Percentiles rank a stretch among this genome's conserved stretches.
These are phyloP conservation scores for Psilocybe sp. DNA, from an alignment of 768 basidiomycete genomes.

Conservation along the genomic window DNA sequence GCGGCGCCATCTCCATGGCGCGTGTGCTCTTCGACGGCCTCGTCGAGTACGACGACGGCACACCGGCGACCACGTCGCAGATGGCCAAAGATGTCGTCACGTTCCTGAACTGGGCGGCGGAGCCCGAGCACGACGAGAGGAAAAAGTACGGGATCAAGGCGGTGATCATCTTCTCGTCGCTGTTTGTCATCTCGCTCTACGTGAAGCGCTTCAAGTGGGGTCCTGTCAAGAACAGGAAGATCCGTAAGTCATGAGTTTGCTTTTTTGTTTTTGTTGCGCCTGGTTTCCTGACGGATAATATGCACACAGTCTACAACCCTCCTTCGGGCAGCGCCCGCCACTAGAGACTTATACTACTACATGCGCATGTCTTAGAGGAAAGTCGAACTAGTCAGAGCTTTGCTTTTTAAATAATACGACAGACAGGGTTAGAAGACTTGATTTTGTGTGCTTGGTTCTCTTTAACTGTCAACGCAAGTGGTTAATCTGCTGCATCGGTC, in stretches of 20 bases:
- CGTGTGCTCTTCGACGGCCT: constrained; percentile 93
- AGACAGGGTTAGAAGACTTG: constrained; percentile 13
- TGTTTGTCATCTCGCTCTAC: constrained; percentile 80
- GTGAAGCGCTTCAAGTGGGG: constrained; percentile 97
- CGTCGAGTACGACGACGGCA: constrained; percentile 98
- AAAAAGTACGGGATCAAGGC: constrained; percentile 98
- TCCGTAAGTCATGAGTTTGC: constrained; percentile 51
- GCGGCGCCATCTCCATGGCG: constrained; percentile 98
- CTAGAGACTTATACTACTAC: constrained; percentile 32
- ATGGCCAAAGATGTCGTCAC: constrained; percentile 99
- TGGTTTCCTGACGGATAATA: background rate
- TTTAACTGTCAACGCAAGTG: no score
- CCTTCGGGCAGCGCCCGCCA: constrained; percentile 41
- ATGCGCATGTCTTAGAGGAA: constrained; percentile 18
- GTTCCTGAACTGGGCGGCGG: constrained; percentile 95
- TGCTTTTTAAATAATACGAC: constrained; percentile 20
- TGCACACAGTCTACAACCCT: constrained; percentile 61
- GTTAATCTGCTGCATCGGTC: no score
- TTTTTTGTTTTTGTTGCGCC: background rate
- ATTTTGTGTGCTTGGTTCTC: constrained; percentile 3
- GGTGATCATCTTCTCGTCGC: constrained; percentile 85
- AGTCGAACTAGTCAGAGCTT: constrained; percentile 15
- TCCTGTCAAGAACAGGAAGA: constrained; percentile 90
- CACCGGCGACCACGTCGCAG: constrained; percentile 94
- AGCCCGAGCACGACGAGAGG: constrained; percentile 96